These are phyloP conservation scores for Chlorella vulgaris DNA, from an alignment of 139 green algal genomes.

Conservation along the genomic window DNA sequence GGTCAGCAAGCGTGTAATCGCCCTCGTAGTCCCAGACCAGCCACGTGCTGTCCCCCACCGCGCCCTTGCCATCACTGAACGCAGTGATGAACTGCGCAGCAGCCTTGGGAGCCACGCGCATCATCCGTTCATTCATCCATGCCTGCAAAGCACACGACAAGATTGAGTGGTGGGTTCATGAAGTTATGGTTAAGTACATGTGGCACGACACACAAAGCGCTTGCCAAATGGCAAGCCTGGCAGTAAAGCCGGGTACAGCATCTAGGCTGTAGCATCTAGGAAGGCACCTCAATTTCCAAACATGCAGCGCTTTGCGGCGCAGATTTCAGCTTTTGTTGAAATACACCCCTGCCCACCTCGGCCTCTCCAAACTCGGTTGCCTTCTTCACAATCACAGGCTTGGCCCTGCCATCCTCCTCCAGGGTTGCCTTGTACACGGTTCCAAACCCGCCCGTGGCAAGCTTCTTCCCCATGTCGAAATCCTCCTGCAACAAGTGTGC, in stretches of 20 bases:
- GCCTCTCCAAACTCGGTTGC: constrained; percentile 97
- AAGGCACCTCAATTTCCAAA: too few relatives aligned
- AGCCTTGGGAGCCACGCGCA: constrained; percentile 60
- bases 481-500: constrained; percentile 25
- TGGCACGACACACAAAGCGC: too few relatives aligned
- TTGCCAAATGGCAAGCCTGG: too few relatives aligned
- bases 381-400: constrained; percentile 65
- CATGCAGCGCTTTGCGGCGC: background rate
- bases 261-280: too few relatives aligned
- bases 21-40: constrained; percentile 87
- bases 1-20: constrained; percentile 72
- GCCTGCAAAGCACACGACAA: constrained; percentile 39
- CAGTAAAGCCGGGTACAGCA: too few relatives aligned
- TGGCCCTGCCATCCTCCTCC: constrained; percentile 19
- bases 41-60: constrained; percentile 53
- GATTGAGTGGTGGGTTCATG: background rate
- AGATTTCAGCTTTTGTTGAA: background rate
- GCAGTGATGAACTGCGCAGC: constrained; percentile 87
- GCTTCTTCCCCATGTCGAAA: constrained; percentile 41
- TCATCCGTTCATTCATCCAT: constrained; percentile 99
- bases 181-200: too few relatives aligned
- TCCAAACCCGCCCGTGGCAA: constrained; percentile 91
- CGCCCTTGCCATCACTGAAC: constrained; percentile 72
- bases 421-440: constrained; percentile 83
- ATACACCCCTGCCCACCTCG: constrained; percentile 54